These are phyloP conservation scores for Fusarium phyllophilum DNA, from an alignment of 2,329 filamentous ascomycete species.

Conservation along the genomic window DNA sequence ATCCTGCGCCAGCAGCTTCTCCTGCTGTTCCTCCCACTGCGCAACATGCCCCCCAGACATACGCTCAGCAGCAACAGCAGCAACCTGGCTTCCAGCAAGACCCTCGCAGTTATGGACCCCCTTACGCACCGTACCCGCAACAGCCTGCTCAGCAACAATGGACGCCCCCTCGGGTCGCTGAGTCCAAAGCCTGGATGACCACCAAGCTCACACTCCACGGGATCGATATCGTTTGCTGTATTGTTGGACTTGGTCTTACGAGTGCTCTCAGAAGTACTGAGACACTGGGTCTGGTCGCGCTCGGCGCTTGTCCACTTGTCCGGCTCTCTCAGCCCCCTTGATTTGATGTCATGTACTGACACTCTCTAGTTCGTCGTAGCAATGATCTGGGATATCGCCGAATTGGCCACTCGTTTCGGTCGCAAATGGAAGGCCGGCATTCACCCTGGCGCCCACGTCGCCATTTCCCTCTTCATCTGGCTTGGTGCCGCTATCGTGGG, in stretches of 20 bases:
- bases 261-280: slow-evolving; percentile 33
- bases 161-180: slow-evolving; percentile 20
- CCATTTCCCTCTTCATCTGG: slow-evolving; percentile 55
- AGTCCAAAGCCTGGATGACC: slow-evolving; percentile 41
- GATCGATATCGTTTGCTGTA: slow-evolving; percentile 40
- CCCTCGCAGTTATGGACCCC: slow-evolving; percentile 42
- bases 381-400: slow-evolving; percentile 52
- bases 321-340: not conserved
- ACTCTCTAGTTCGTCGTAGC: slow-evolving; percentile 47
- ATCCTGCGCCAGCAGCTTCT: slow-evolving; percentile 16
- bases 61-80: slow-evolving; percentile 21
- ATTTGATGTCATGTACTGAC: not conserved
- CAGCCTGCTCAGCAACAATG: slow-evolving; percentile 31
- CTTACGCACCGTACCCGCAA: slow-evolving; percentile 40
- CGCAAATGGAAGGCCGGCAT: slow-evolving; percentile 51
- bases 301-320: slow-evolving; percentile 37
- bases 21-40: slow-evolving; percentile 23
- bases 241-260: slow-evolving; percentile 44
- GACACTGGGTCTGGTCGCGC: slow-evolving; percentile 12
- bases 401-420: slow-evolving; percentile 51
- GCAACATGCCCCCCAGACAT: slow-evolving; percentile 19
- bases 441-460: slow-evolving; percentile 57
- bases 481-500: slow-evolving; percentile 45
- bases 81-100: slow-evolving; percentile 33
- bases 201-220: slow-evolving; percentile 48